Base-by-base conservation (phyloP, 257 asterid genomes). In the Solanum virginianum region DNA sequence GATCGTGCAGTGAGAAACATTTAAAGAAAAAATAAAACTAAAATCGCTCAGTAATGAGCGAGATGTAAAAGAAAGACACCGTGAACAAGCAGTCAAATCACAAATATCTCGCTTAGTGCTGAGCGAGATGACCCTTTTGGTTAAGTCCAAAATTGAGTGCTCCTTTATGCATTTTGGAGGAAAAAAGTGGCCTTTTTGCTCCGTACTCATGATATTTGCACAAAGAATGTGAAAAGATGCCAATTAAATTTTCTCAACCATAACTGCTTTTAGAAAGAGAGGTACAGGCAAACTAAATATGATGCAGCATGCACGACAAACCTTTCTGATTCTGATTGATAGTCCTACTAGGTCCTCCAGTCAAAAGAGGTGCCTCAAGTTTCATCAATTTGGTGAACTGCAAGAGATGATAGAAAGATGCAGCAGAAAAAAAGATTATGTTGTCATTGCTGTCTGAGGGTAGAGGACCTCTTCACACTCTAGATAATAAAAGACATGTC, bases 381-480 rank as follows among this genome's bases (percentile, higher is more conserved):
- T 93, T 91, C 98, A 96, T 94, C 97, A 96, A 87, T 88, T 95
- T 96, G 90, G 94, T 95, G 90, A 93, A 96, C 99, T 96, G 87
- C 68, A 88, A 17, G 54, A 56, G 3, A 63, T 29, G 60, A 36
- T 29, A 88, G 10, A 53, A 80, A 54, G 14, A 77, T 17, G 45
- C 54, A 85, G 83, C 32, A 84, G 74, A 79, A 26, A 82, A 82
- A 84, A 71, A 65, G 16, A 10, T 39, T 68, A 55, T 24, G 39
- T 39, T 49, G 54, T 15, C 62, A 29, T 56, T 47, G 26, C 53
- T 43, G 24, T 70, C 36, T 80, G 56, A 45, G 53, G 11, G 26
- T 20, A 62, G 51, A 55, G 72, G 71, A 83, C 11, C 60, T 57
- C 66, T 56, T 79, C 65, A 29, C 47, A 17, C 45, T 79, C 65